These are phyloP conservation scores for Yamadazyma diospyri DNA, from an alignment of 1,139 yeast species.

Conservation along the genomic window DNA sequence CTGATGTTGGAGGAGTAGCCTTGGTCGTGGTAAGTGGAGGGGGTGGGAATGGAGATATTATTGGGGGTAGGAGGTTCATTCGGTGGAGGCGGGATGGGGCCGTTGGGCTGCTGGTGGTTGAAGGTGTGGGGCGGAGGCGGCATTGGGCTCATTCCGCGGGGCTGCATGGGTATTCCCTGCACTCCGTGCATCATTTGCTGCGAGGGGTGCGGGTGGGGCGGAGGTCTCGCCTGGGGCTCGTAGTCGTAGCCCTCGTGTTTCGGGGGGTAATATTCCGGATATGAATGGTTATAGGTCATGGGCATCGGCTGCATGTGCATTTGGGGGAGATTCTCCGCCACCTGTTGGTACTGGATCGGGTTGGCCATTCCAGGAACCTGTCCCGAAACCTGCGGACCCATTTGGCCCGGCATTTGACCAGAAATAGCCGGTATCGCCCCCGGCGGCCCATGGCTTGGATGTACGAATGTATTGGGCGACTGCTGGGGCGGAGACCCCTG, in stretches of 20 bases:
- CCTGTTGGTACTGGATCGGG: background rate
- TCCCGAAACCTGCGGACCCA: background rate
- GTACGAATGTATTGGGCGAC: background rate
- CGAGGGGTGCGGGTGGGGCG: background rate
- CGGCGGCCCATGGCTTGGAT: background rate
- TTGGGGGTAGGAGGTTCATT: constrained; percentile 14
- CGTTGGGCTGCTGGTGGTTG: constrained; percentile 4
- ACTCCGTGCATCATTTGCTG: constrained; percentile 3
- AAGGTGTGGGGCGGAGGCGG: constrained; percentile 3
- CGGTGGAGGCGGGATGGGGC: constrained; percentile 12
- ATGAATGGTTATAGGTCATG: background rate
- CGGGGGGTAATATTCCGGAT: background rate
- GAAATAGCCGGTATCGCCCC: background rate
- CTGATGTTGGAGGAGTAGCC: constrained; percentile 1
- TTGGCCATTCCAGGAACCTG: background rate
- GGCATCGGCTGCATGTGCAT: background rate
- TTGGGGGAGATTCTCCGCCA: background rate
- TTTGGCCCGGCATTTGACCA: background rate
- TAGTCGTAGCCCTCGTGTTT: background rate
- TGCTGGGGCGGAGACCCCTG: background rate
- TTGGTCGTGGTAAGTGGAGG: background rate
- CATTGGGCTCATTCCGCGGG: background rate
- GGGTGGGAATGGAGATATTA: constrained; percentile 11
- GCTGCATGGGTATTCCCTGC: background rate
- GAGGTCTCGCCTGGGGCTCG: constrained; percentile 1